Percentiles rank a stretch among this genome's conserved stretches.
These are phyloP conservation scores for Melampsora abietis-canadensis DNA, from an alignment of 1,284 basidiomycete species.

Conservation along the genomic window DNA sequence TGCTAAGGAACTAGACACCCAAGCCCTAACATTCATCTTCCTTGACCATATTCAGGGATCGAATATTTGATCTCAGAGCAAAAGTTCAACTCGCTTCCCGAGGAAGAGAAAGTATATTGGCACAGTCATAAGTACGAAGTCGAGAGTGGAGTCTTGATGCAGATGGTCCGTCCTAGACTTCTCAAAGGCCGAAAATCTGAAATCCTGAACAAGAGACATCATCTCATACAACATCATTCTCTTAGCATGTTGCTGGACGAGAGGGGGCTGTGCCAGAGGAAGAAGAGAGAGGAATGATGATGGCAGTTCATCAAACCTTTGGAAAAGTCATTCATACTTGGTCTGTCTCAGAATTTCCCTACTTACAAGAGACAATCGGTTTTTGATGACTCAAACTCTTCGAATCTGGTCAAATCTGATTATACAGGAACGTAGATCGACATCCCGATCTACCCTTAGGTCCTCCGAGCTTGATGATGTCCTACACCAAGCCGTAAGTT, in stretches of 20 bases:
- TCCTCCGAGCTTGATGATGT: slow-evolving; percentile 46
- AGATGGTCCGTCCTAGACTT: slow-evolving; percentile 45
- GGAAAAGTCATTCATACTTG: slow-evolving; percentile 47
- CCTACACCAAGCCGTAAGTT: slow-evolving; percentile 25
- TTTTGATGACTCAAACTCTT: background rate
- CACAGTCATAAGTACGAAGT: slow-evolving; percentile 52
- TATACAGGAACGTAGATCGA: slow-evolving; percentile 41
- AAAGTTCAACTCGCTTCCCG: slow-evolving; percentile 46
- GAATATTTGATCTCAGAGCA: slow-evolving; percentile 16
- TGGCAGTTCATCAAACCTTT: slow-evolving; percentile 44
- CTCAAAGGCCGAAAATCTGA: background rate
- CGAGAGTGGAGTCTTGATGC: slow-evolving; percentile 49
- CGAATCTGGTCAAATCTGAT: background rate
- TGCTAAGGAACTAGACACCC: background rate
- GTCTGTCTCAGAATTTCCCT: slow-evolving; percentile 10
- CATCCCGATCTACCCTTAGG: slow-evolving; percentile 45
- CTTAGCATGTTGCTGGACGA: slow-evolving; percentile 16
- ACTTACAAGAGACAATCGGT: background rate
- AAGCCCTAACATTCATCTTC: background rate
- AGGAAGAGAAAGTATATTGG: slow-evolving; percentile 50
- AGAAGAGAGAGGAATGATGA: slow-evolving; percentile 44
- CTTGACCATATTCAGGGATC: slow-evolving; percentile 36
- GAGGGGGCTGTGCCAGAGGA: slow-evolving; percentile 43
- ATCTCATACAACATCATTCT: background rate
- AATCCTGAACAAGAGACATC: too few species aligned